Base-by-base conservation (phyloP, 2,329 filamentous ascomycete genomes). In the Stachybotrys chartarum region DNA sequence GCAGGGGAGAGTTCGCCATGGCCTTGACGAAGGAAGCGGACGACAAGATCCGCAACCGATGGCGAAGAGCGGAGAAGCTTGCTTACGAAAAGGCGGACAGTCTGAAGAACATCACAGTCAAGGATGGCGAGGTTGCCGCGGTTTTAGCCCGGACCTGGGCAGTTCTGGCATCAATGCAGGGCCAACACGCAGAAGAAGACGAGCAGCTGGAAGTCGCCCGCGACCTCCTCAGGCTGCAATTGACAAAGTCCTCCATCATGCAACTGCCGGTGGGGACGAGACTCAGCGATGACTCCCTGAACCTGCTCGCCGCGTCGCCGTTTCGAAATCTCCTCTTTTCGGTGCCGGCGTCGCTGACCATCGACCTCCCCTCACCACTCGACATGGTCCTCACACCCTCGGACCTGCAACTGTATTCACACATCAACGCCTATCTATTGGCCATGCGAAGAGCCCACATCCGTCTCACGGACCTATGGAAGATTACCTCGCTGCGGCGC, bases 1-100 rank as follows among this genome's bases (percentile, higher is more conserved):
- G 88, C 1, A 83, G 90, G 39, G 93, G 93, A 53, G 94, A 97
- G 68, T 99, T 99, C 68, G 91, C 92, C 18, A 85, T 94, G 72
- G 87, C 88, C 0, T 73, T 99, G 30, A 90, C 95, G 1, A 83
- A 87, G 42, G 90, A 97, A 72, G 91, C 93, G 1, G 91, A 97
- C 61, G 83, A 87, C 54, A 87, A 85, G 61, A 81, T 94, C 30
- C 81, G 84, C n/a, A 85, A 83, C 60, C 84, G 90, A 52, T 90
- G 89, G 79, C 83, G 79, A 61, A 76, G 85, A 59, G 76, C 83
- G 11, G 81, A 83, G 45, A 84, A 83, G 54, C 67, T 85, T 6
- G 78, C 76, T 1, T 78, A 78, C 66, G 79, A 83, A 65, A 81
- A 80, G 64, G 70, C 79, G 66, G 82, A 84, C 57, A 59, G 61